Percentiles rank a stretch among this genome's conserved stretches.
phyloP scores from a whole-genome alignment of 805 yeast species.

The Lipomyces mesembrius region DNA sequence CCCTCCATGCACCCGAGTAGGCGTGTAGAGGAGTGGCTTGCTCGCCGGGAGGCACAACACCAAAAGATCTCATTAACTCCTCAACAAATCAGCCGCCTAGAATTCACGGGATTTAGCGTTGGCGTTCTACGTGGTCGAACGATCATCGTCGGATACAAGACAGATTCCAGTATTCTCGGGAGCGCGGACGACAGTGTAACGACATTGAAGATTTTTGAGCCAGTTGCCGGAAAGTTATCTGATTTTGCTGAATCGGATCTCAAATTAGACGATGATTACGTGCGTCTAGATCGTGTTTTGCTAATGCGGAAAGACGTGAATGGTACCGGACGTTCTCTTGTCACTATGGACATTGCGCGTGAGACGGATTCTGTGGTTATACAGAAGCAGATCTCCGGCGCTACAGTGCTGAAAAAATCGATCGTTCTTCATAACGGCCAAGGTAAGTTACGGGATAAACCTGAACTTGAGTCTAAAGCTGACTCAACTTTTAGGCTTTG shows the following conservation, averaged over 20 bases:
- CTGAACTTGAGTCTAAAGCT: not conserved
- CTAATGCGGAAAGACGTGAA: not conserved
- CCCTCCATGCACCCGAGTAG: not conserved
- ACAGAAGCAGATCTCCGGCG: slow-evolving; percentile 61
- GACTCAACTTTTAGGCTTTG: slow-evolving; percentile 47
- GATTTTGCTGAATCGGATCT: not conserved
- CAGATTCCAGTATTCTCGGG: slow-evolving; percentile 57
- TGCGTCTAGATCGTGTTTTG: not conserved
- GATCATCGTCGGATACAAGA: slow-evolving; percentile 50
- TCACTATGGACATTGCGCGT: slow-evolving; percentile 48
- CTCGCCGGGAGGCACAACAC: not conserved
- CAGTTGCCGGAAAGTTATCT: slow-evolving; percentile 48
- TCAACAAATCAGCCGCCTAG: not conserved
- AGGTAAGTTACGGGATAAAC: slow-evolving; percentile 47
- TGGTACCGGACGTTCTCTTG: slow-evolving; percentile 2
- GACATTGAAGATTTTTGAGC: slow-evolving; percentile 67
- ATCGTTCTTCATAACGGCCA: slow-evolving; percentile 68
- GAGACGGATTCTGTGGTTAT: slow-evolving; percentile 55
- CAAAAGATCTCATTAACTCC: not conserved
- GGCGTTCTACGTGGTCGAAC: slow-evolving; percentile 49
- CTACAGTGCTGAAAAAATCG: slow-evolving; percentile 67
- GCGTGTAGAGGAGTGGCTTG: not conserved
- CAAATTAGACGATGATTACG: not conserved
- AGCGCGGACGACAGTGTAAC: slow-evolving; percentile 54
- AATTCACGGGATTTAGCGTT: slow-evolving; percentile 53